These are phyloP conservation scores for Schizophyllum commune DNA, from an alignment of 1,284 basidiomycete genomes.

Conservation along the genomic window DNA sequence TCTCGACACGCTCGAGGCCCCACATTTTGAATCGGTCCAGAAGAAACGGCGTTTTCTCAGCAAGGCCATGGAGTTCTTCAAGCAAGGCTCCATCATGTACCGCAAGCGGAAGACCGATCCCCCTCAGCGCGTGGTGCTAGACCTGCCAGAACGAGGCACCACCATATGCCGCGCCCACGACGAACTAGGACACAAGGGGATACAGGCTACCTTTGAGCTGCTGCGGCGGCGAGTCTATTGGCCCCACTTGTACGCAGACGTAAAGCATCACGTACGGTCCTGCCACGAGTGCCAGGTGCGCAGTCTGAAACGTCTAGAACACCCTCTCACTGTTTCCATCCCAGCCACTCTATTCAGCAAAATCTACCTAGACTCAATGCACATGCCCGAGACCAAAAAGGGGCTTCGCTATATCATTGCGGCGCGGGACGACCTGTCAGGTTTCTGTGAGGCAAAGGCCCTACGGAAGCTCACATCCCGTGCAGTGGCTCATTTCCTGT, in stretches of 20 bases:
- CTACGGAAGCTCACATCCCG: slow-evolving; percentile 15
- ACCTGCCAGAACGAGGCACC: background rate
- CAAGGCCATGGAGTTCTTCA: background rate
- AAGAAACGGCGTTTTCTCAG: slow-evolving; percentile 9
- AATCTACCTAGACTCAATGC: slow-evolving; percentile 5
- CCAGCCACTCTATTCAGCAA: slow-evolving; percentile 1
- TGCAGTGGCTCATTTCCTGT: slow-evolving; percentile 20
- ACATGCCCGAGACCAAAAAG: background rate
- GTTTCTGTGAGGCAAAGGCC: slow-evolving; percentile 19
- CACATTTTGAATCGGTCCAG: slow-evolving; percentile 4
- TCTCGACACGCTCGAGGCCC: slow-evolving; percentile 11
- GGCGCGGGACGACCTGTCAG: slow-evolving; percentile 19
- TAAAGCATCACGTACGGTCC: slow-evolving; percentile 24
- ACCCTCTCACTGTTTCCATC: background rate
- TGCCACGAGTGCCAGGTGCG: slow-evolving; percentile 20
- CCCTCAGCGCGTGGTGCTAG: background rate
- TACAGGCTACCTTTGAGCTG: slow-evolving; percentile 6
- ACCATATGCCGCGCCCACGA: slow-evolving; percentile 5
- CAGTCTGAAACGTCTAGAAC: background rate
- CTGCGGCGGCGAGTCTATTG: slow-evolving; percentile 17
- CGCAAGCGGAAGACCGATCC: background rate
- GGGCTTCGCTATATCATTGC: slow-evolving; percentile 1
- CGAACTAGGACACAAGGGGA: slow-evolving; percentile 12
- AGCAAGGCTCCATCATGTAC: background rate
- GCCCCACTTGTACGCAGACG: slow-evolving; percentile 18